These are phyloP conservation scores for Perkinsela sp. DNA, from an alignment of 208 protist species.

Conservation along the genomic window DNA sequence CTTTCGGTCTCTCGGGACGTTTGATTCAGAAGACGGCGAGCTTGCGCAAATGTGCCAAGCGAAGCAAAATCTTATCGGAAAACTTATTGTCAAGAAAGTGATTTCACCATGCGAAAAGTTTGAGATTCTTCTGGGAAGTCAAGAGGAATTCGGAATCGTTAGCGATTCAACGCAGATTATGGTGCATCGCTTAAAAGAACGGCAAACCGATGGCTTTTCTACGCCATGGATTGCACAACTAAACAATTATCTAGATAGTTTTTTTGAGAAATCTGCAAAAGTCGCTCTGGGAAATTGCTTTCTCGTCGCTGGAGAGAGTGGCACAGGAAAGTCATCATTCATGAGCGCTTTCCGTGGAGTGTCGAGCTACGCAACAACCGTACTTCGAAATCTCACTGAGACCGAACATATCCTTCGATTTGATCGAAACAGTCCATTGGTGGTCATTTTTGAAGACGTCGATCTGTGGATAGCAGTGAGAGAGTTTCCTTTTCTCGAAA, in stretches of 20 bases:
- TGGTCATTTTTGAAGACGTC: neutral
- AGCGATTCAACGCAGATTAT: neutral
- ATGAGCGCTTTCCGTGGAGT: neutral
- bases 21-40: neutral
- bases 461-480: neutral
- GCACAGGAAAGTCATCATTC: neutral
- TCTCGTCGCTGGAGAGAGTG: neutral
- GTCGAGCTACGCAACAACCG: neutral
- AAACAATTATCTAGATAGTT: neutral
- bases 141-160: neutral
- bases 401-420: neutral
- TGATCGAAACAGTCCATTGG: neutral
- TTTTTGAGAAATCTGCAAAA: neutral
- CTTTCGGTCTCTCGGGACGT: neutral
- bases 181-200: neutral
- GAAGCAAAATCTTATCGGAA: neutral
- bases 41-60: neutral
- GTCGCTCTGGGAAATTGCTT: neutral
- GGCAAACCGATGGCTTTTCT: neutral
- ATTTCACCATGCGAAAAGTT: neutral
- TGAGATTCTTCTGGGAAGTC: neutral
- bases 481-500: neutral
- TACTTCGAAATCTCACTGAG: neutral
- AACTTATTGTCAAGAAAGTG: neutral
- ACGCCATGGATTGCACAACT: neutral